Evolutionary conservation across 2,329 filamentous ascomycete species (phyloP), one percentile per base, ranked within the genome.

Genomic region (Sporothrix pallida): DNA sequence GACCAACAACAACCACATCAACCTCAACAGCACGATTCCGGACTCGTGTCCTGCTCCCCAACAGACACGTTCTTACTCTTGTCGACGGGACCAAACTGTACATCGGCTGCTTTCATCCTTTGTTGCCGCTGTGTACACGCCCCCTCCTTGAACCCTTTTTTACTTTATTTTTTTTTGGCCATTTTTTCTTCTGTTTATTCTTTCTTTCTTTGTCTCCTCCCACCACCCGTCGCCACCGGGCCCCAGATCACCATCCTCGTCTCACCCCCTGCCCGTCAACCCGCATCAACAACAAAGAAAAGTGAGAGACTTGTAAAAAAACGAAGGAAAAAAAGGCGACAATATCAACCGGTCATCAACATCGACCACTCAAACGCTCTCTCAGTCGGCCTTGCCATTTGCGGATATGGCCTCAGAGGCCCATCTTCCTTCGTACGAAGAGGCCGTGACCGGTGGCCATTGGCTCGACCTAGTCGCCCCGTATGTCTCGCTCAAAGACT

Each of bases 381-480:
- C 26, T 13, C 52, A 56, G 23, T 12, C 17, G 26, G 31, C 48
- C 65, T 71, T 56, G 23, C 37, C 58, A 31, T 15, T 15, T 44
- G 52, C 50, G 37, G 48, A 7, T 37, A 37, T 37, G 31, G 31
- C 31, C 42, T n/a, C 17, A 65, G n/a, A 50, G 81, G 79, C 81
- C 9, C 74, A 78, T 12, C 83, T 86, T n/a, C 87, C 88, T 1
- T 87, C 87, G 0, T 90, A 90, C 78, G 80, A 83, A 70, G 84
- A 88, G 74, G 87, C 88, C 71, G 84, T 82, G 2, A 77, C 81
- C 8, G 80, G 78, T 10, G 78, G 78, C 71, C 84, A 89, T 81
- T 88, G 87, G 86, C 81, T 88, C 17, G 79, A 79, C 44, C 75
- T 89, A 3, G 84, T 84, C 13, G 85, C 83, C 7, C 83, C 85